phyloP scores from a whole-genome alignment of 495 filamentous ascomycete genomes.

The Ramalina intermedia region DNA sequence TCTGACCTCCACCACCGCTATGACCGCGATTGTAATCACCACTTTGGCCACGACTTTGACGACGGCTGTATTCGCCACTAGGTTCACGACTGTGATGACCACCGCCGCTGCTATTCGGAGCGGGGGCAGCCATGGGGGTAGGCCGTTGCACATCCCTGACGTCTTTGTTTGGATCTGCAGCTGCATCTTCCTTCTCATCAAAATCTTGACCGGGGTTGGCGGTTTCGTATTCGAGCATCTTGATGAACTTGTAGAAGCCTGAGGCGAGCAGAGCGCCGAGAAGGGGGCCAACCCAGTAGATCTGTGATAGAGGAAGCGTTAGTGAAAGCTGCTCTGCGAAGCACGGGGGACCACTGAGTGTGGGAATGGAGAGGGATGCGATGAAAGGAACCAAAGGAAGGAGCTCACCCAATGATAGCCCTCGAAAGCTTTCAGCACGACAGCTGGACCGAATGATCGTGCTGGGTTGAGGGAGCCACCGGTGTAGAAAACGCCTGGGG shows the following conservation, averaged over 20 bases:
- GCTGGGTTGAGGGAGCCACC: conserved; percentile 63
- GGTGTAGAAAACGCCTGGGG: conserved; percentile 50
- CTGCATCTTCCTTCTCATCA: conserved; percentile 7
- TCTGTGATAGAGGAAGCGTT: conserved; percentile 16
- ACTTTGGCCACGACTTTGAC: too few relatives aligned
- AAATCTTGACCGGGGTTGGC: conserved; percentile 64
- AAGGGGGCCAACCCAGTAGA: conserved; percentile 52
- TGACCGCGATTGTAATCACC: too few relatives aligned
- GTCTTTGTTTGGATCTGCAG: conserved; percentile 5
- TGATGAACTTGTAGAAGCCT: conserved; percentile 52
- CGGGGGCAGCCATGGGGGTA: too few relatives aligned
- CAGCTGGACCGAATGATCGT: conserved; percentile 54
- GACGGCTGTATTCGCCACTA: too few relatives aligned
- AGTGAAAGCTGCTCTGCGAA: background rate
- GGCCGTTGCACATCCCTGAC: background rate
- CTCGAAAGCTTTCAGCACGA: conserved; percentile 49
- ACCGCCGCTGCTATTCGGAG: too few relatives aligned
- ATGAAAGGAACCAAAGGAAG: background rate
- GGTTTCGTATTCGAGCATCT: conserved; percentile 56
- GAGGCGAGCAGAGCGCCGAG: conserved; percentile 52
- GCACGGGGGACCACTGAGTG: too few relatives aligned
- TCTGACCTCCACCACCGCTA: too few relatives aligned
- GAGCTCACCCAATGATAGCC: conserved; percentile 43
- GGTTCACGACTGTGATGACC: too few relatives aligned
- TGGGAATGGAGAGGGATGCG: background rate